phyloP scores from a whole-genome alignment of 1,284 basidiomycete species.

The Anthracocystis walkeri region DNA sequence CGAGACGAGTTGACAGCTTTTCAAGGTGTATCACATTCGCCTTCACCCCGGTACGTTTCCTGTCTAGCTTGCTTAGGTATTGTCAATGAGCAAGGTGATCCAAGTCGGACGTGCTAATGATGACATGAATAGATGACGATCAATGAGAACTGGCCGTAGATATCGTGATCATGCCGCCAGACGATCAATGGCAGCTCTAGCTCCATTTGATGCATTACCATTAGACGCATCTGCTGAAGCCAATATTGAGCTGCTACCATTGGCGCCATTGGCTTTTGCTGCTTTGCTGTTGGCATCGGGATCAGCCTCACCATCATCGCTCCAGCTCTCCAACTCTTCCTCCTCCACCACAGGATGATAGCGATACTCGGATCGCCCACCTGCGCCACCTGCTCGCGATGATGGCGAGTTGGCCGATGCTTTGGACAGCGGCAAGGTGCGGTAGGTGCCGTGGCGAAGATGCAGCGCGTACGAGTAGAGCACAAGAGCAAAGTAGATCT shows the following conservation, averaged over 20 bases:
- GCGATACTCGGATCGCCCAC: constrained; percentile 37
- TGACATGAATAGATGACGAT: neutral
- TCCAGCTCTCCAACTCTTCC: constrained; percentile 56
- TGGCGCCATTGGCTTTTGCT: neutral
- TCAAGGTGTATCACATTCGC: neutral
- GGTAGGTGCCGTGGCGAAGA: constrained; percentile 90
- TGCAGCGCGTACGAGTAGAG: constrained; percentile 95
- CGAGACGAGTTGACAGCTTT: too few species aligned
- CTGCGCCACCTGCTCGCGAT: constrained; percentile 39
- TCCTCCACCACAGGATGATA: constrained; percentile 55
- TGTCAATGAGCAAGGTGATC: constrained; percentile 6
- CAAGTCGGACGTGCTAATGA: neutral
- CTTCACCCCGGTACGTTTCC: neutral
- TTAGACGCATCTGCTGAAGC: neutral
- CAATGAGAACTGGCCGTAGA: neutral
- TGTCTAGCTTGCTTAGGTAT: constrained; percentile 1
- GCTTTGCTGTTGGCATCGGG: constrained; percentile 3
- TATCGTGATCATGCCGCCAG: constrained; percentile 19
- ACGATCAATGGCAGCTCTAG: constrained; percentile 38
- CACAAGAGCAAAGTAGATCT: constrained; percentile 92
- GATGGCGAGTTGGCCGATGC: constrained; percentile 73
- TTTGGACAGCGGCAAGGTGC: constrained; percentile 77
- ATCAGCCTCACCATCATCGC: constrained; percentile 54
- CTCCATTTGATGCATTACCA: constrained; percentile 11
- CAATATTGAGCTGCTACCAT: constrained; percentile 17